Percentiles rank a stretch among this genome's conserved stretches.
Evolutionary conservation across 2,329 filamentous ascomycete species (phyloP).

Genomic region (Aspergillus novofumigatus): DNA sequence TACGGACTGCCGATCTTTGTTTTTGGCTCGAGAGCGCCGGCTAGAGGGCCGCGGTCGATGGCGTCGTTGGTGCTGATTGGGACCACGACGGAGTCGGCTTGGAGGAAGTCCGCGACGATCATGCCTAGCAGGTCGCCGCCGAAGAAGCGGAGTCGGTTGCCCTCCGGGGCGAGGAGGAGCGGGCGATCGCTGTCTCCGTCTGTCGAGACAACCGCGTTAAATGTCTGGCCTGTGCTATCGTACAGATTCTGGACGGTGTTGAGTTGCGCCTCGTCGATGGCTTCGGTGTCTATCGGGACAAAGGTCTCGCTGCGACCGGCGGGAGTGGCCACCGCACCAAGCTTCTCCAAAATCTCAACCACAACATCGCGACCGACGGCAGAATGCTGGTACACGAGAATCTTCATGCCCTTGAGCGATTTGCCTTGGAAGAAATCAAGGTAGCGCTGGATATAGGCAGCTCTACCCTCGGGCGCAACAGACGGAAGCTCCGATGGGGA

Average conservation of each 20-base stretch:
- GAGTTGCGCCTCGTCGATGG: constrained; percentile 30
- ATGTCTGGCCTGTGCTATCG: constrained; percentile 19
- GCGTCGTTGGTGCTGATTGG: constrained; percentile 33
- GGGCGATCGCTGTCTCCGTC: constrained; percentile 34
- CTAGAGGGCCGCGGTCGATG: constrained; percentile 28
- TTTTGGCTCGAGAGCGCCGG: constrained; percentile 24
- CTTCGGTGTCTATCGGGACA: constrained; percentile 33
- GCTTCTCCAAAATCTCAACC: constrained; percentile 25
- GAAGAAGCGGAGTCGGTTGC: constrained; percentile 28
- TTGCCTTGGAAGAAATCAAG: constrained; percentile 29
- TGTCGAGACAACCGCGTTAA: constrained; percentile 30
- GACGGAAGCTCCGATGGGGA: constrained; percentile 12
- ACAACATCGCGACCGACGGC: constrained; percentile 32
- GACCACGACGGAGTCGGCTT: constrained; percentile 27
- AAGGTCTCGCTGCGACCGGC: constrained; percentile 32
- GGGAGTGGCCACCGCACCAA: constrained; percentile 26
- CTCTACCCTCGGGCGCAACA: constrained; percentile 16
- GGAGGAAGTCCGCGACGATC: constrained; percentile 29
- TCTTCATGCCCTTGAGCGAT: constrained; percentile 22
- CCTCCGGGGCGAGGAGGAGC: constrained; percentile 26
- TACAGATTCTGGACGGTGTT: constrained; percentile 24
- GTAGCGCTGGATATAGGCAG: constrained; percentile 27
- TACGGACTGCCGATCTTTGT: constrained; percentile 34
- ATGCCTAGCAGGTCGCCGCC: constrained; percentile 31
- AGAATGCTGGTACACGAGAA: constrained; percentile 32